Evolutionary conservation across 164 flowering plant species (phyloP).

Genomic region (Nymphaea thermarum): DNA sequence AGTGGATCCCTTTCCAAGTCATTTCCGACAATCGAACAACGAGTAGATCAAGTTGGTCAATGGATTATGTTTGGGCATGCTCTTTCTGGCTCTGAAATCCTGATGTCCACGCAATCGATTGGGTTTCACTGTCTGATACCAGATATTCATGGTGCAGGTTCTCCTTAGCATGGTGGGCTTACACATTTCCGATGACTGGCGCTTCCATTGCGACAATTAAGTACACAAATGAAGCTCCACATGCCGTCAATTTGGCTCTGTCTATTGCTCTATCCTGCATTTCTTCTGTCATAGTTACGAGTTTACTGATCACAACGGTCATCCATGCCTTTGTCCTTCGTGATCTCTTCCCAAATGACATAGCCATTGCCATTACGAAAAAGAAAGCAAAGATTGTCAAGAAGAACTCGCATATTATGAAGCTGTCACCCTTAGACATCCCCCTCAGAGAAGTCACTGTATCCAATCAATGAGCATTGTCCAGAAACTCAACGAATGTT

Average conservation of each 20-base stretch:
- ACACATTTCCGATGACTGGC: conserved; percentile 67
- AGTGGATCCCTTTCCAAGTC: too few relatives aligned
- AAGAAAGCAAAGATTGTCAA: conserved; percentile 25
- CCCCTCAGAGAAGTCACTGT: too few relatives aligned
- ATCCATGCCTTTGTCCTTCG: conserved; percentile 60
- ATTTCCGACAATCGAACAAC: too few relatives aligned
- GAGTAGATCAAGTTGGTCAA: too few relatives aligned
- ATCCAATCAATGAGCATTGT: conserved; percentile 31
- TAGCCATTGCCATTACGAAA: conserved; percentile 67
- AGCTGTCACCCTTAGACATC: neutral
- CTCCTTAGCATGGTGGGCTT: conserved; percentile 78
- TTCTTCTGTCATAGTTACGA: conserved; percentile 44
- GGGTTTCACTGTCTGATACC: too few relatives aligned
- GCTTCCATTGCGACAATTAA: conserved; percentile 65
- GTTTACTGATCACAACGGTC: conserved; percentile 47
- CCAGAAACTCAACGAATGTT: conserved; percentile 23
- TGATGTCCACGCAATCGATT: neutral
- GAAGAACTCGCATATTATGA: conserved; percentile 26
- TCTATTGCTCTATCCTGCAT: conserved; percentile 29
- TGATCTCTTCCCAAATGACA: conserved; percentile 84
- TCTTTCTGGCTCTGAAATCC: neutral
- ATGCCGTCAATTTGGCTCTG: conserved; percentile 30
- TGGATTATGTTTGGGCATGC: neutral
- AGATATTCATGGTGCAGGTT: conserved; percentile 20
- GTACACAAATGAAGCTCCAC: conserved; percentile 41